Evolutionary conservation across 139 green algal genomes (phyloP), one percentile per base, ranked within the genome.

Genomic region (Chlorella ohadii): DNA sequence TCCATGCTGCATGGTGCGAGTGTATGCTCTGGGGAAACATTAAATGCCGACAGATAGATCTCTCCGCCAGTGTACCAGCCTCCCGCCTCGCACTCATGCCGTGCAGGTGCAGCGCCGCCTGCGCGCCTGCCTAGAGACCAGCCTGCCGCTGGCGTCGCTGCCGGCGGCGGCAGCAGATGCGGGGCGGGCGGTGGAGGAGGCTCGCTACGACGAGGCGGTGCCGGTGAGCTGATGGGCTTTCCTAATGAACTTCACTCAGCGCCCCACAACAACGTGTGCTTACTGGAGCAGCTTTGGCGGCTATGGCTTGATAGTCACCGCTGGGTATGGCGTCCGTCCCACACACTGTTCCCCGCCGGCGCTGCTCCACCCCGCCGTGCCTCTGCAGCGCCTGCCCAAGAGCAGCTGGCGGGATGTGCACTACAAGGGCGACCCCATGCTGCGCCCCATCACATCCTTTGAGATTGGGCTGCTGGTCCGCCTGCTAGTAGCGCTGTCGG

Each of bases 341-440:
- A n/a, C n/a, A n/a, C n/a, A n/a, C n/a, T n/a, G n/a, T n/a, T n/a
- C n/a, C n/a, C n/a, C n/a, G n/a, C n/a, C 51, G 5, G 11, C 5
- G 5, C 38, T 59, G 20, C 68, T 5, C 36, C 1, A 2, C 20
- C 16, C 66, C 55, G 6, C 67, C 38, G n/a, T 4, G 3, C 31
- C 28, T 31, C 31, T 71, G 78, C 89, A 88, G 84, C 76, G 73
- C 3, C 66, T 93, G 68, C 85, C 72, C 41, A 80, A 84, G 84
- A 93, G 90, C 68, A 87, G 66, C 61, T 93, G 91, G 88, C 75
- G 78, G 63, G 81, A 90, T 31, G 63, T 94, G 70, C 78, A 66
- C 9, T 98, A 95, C 89, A 89, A 88, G 38, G 94, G 94, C 36
- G 94, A 98, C 85, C 91, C 86, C 72, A 88, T 98, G 84, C 61